These are phyloP conservation scores for Endocalyx cinctus DNA, from an alignment of 2,329 filamentous ascomycete genomes.

Conservation along the genomic window DNA sequence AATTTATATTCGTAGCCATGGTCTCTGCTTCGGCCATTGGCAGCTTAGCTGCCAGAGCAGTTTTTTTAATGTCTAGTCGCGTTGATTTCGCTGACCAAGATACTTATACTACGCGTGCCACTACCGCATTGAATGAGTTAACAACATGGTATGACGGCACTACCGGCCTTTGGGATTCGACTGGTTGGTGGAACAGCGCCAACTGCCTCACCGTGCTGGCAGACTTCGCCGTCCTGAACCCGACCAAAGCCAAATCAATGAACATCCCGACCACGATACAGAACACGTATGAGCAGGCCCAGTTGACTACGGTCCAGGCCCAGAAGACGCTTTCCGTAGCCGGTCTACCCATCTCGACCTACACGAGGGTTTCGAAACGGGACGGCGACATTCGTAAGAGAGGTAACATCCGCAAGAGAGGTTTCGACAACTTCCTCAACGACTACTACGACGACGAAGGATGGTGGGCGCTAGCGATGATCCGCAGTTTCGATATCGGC, in stretches of 20 bases:
- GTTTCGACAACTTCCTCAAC: constrained; percentile 46
- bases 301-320: constrained; percentile 23
- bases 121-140: constrained; percentile 30
- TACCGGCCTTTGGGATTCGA: constrained; percentile 51
- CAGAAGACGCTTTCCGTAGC: constrained; percentile 16
- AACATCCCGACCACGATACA: constrained; percentile 25
- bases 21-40: constrained; percentile 24
- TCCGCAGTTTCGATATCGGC: constrained; percentile 47
- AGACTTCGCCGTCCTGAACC: constrained; percentile 28
- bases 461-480: constrained; percentile 58
- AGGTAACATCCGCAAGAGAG: constrained; percentile 23
- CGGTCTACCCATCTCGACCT: constrained; percentile 24
- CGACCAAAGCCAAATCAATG: constrained; percentile 8
- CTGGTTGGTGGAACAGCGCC: constrained; percentile 60
- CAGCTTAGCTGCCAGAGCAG: constrained; percentile 23
- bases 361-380: constrained; percentile 18
- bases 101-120: constrained; percentile 20
- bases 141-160: constrained; percentile 49
- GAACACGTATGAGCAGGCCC: constrained; percentile 26
- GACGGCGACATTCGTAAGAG: too few relatives aligned
- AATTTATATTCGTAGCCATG: constrained; percentile 17
- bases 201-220: constrained; percentile 53
- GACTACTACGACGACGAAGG: constrained; percentile 58
- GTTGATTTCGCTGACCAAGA: constrained; percentile 14
- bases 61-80: constrained; percentile 27